These are phyloP conservation scores for Dovyalis caffra DNA, from an alignment of 345 rosid genomes.

Conservation along the genomic window DNA sequence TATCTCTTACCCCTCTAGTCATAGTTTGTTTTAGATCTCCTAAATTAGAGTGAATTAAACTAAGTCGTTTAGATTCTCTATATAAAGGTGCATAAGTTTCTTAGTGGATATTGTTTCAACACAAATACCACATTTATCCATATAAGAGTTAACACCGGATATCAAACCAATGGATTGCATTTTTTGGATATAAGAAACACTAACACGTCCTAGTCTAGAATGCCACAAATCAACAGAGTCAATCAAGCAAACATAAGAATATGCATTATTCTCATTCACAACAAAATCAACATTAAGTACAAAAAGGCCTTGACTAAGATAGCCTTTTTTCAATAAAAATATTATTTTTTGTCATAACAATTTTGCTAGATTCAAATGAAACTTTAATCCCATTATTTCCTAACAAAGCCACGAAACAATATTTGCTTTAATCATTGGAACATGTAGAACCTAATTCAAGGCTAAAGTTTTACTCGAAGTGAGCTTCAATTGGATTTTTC, in stretches of 20 bases:
- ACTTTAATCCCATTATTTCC: too few species aligned
- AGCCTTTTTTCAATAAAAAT: background rate
- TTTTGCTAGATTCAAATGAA: too few species aligned
- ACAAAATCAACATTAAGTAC: background rate
- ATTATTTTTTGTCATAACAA: too few species aligned
- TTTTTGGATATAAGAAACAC: too few species aligned
- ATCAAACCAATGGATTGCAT: too few species aligned
- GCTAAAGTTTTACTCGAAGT: background rate
- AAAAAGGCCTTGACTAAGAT: too few species aligned
- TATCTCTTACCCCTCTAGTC: too few species aligned
- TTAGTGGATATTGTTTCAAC: too few species aligned
- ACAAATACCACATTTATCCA: background rate
- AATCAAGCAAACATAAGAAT: background rate
- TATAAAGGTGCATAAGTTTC: background rate
- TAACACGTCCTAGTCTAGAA: background rate
- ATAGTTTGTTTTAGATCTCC: too few species aligned
- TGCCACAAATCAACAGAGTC: background rate
- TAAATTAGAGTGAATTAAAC: background rate
- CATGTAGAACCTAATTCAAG: background rate
- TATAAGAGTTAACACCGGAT: too few species aligned
- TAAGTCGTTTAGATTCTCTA: background rate
- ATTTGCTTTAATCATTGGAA: background rate
- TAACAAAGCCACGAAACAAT: background rate
- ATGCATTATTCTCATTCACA: background rate
- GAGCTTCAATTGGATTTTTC: too few species aligned